phyloP scores from a whole-genome alignment of 345 rosid species.

The Iberis pinnata region DNA sequence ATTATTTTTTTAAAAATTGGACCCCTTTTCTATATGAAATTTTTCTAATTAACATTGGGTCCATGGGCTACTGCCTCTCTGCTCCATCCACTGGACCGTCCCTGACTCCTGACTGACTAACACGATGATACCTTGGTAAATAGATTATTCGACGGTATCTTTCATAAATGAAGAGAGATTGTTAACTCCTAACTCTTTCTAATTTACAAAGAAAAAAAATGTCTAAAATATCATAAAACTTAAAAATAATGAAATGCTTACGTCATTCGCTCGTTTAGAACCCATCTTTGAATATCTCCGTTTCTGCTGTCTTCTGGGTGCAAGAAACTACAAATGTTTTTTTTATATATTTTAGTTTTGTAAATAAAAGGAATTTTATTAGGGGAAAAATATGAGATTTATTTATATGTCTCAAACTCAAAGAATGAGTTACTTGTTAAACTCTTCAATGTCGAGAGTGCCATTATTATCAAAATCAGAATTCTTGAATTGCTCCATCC shows the following conservation, averaged over 20 bases:
- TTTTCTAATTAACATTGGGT: no score
- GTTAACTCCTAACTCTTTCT: no score
- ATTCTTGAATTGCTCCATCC: constrained; percentile 48
- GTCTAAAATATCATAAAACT: no score
- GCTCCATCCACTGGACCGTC: no score
- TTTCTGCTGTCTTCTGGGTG: constrained; percentile 66
- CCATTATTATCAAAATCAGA: constrained; percentile 52
- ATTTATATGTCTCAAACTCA: no score
- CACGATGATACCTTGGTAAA: no score
- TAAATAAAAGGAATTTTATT: background rate
- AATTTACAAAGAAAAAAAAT: no score
- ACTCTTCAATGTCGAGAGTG: constrained; percentile 42
- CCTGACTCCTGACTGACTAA: no score
- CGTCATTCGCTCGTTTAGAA: constrained; percentile 43
- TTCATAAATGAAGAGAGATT: background rate
- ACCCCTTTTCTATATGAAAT: no score
- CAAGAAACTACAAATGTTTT: constrained; percentile 46
- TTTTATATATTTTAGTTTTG: background rate
- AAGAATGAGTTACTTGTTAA: constrained; percentile 44
- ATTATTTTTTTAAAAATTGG: no score
- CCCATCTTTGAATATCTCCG: constrained; percentile 47
- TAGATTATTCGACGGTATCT: no score
- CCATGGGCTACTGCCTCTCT: no score
- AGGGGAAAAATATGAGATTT: background rate
- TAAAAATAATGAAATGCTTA: constrained; percentile 33